These are phyloP conservation scores for Diaporthe australafricana DNA, from an alignment of 2,329 filamentous ascomycete species.

Conservation along the genomic window DNA sequence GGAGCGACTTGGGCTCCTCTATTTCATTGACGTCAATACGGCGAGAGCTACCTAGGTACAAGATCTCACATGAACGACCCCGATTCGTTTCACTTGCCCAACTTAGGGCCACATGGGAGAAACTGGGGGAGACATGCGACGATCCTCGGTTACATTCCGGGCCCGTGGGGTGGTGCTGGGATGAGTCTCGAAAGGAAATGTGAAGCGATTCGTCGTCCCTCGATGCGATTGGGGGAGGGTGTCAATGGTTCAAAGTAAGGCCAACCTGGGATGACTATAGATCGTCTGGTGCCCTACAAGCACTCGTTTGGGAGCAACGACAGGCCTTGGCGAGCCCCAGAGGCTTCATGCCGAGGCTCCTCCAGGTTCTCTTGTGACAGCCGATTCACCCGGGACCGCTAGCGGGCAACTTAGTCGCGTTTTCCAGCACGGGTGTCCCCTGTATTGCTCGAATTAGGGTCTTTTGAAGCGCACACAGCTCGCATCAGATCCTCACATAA, in stretches of 20 bases:
- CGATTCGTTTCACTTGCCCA: constrained; percentile 12
- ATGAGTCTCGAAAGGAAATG: background rate
- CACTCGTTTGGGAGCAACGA: background rate
- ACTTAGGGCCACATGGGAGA: constrained; percentile 11
- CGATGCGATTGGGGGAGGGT: constrained; percentile 25
- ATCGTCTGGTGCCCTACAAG: background rate
- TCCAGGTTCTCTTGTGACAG: constrained; percentile 2
- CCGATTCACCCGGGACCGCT: background rate
- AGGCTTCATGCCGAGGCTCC: constrained; percentile 4
- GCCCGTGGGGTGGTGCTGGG: background rate
- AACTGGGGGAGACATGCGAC: constrained; percentile 9
- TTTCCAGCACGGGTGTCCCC: background rate
- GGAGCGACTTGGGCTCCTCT: background rate
- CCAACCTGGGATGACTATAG: background rate
- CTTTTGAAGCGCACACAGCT: background rate
- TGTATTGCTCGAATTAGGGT: background rate
- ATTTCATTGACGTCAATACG: background rate
- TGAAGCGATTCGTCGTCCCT: background rate
- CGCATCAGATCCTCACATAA: no score
- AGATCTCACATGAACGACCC: constrained; percentile 1
- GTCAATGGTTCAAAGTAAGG: background rate
- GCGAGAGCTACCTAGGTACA: background rate
- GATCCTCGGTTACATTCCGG: constrained; percentile 10
- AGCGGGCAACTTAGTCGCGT: background rate
- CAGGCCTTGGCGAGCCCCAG: constrained; percentile 6